These are phyloP conservation scores for Poa annua DNA, from an alignment of 176 grass and related monocot genomes.

Conservation along the genomic window DNA sequence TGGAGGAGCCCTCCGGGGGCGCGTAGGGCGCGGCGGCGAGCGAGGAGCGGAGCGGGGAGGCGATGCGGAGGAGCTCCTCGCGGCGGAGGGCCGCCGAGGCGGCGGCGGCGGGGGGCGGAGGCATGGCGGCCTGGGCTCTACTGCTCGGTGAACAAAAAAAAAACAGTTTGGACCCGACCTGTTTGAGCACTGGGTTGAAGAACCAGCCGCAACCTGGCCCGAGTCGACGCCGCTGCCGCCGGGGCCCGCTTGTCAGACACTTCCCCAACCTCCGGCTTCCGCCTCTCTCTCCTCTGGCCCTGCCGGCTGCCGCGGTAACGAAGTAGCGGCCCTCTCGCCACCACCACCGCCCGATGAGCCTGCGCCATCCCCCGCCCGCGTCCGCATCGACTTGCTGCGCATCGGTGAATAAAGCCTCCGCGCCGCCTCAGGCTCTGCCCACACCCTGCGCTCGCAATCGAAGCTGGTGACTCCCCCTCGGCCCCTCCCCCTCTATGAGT, in stretches of 20 bases:
- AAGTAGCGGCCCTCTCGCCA: not conserved
- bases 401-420: too few relatives aligned
- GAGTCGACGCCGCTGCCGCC: not conserved
- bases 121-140: constrained; percentile 21
- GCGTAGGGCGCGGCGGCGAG: constrained; percentile 57
- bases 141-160: too few relatives aligned
- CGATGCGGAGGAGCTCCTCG: constrained; percentile 38
- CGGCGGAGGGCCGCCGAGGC: not conserved
- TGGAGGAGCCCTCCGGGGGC: constrained; percentile 53
- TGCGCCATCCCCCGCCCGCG: too few relatives aligned
- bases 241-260: not conserved
- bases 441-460: too few relatives aligned
- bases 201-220: not conserved
- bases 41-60: constrained; percentile 43
- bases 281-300: not conserved
- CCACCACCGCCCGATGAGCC: not conserved
- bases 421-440: too few relatives aligned
- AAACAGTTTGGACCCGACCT: not conserved
- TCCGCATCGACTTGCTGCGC: too few relatives aligned
- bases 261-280: not conserved
- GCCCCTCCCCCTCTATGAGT: too few relatives aligned
- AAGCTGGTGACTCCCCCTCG: too few relatives aligned
- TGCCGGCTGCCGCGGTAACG: not conserved
- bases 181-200: not conserved
- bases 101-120: not conserved